Evolutionary conservation across 257 asterid genomes (phyloP), one percentile per base, ranked within the genome.

Genomic region (Gentiana macrophylla): DNA sequence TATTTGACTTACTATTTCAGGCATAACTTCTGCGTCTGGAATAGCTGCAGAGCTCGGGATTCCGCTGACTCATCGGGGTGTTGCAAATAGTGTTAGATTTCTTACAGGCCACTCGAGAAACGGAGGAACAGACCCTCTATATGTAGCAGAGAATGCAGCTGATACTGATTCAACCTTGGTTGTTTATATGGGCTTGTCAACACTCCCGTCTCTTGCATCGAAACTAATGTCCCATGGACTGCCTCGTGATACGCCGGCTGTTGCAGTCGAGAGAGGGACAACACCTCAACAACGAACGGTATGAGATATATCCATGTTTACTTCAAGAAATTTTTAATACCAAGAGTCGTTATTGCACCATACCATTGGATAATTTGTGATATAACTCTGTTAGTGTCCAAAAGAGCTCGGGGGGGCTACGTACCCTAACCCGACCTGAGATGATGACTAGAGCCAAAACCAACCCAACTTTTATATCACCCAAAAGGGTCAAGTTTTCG

Each of bases 1-100:
- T 24, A 24, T 24, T 24, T 24, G 24, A 24, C 9, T 41, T 10
- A 5, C 9, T 5, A 41, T 41, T 41, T 5, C 83, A 91, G 98
- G 98, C 53, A 92, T 92, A 62, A 92, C 98, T 8, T 93, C 98
- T 64, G 97, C 98, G 67, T 92, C 98, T 13, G 98, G 97, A 62
- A 92, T 92, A 71, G 94, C 98, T 8, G 97, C 97, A 3, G 98
- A 92, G 71, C 57, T 92, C 49, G 97, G 97, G 53, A 85, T 92
- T 55, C 98, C 98, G 2, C 75, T 88, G 75, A 92, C 98, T 38
- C 98, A 92, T 67, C 95, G 98, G 53, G 98, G 97, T 35, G 79
- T 92, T 32, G 93, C 98, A 55, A 92, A 61, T 52, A 83, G 97
- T 55, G 95, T 91, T 37, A 74, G 93, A 56, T 84, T 91, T 76